Percentiles rank a stretch among this genome's conserved stretches.
Evolutionary conservation across 2,329 filamentous ascomycete genomes (phyloP).

Genomic region (Fusarium sarcochroum): DNA sequence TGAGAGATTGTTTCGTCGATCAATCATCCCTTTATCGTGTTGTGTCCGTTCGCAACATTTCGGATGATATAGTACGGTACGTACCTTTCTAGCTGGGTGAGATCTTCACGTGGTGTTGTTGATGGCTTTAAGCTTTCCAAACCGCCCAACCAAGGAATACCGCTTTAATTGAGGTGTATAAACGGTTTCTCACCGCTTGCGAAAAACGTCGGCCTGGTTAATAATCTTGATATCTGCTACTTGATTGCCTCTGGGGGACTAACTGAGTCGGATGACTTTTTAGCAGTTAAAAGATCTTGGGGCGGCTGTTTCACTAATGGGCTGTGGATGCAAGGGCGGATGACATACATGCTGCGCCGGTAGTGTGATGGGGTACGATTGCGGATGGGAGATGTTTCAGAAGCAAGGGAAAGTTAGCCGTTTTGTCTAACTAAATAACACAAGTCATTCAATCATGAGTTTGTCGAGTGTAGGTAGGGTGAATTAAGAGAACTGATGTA

Average conservation of each 20-base stretch:
- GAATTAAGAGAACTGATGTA: background rate
- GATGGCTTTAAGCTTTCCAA: conserved; percentile 29
- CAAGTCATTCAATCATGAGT: too few species aligned
- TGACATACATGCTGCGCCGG: conserved; percentile 28
- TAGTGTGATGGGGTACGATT: background rate
- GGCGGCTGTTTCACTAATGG: conserved; percentile 31
- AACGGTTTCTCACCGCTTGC: background rate
- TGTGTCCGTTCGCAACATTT: background rate
- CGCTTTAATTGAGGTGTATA: background rate
- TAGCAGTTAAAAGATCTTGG: background rate
- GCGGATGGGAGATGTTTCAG: background rate
- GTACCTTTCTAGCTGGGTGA: background rate
- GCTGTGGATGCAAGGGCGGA: conserved; percentile 21
- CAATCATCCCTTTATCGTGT: background rate
- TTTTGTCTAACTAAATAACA: background rate
- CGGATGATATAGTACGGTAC: conserved; percentile 10
- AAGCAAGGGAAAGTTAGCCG: background rate
- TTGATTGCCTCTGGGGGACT: background rate
- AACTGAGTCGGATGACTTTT: background rate
- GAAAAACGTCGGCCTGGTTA: background rate
- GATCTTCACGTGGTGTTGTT: conserved; percentile 2
- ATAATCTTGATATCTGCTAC: too few species aligned
- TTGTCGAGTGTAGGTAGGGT: too few species aligned
- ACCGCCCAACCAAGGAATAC: background rate
- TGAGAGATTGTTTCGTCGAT: background rate